Percentiles rank a stretch among this genome's conserved stretches.
Conservation (phyloP, 768 basidiomycete species). For the Flagelloscypha sp. region DNA sequence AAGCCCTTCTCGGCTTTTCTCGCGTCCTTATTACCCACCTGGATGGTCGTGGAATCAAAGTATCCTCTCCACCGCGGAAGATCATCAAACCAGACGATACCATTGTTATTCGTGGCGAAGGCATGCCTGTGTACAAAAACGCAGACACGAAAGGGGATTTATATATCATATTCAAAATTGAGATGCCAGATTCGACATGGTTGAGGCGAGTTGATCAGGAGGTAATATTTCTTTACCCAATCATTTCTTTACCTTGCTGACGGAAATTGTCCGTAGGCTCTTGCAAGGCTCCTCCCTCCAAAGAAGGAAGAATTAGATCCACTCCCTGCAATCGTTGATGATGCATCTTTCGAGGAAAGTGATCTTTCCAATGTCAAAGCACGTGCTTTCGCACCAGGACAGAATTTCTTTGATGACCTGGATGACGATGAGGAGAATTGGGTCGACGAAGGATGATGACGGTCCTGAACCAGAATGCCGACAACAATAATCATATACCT, state of each 20-base stretch:
- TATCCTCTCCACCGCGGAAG: slow-evolving; percentile 66
- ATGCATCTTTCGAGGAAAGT: slow-evolving; percentile 65
- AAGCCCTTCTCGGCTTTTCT: slow-evolving; percentile 92
- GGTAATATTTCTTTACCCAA: slow-evolving; percentile 25
- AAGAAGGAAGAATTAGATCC: slow-evolving; percentile 72
- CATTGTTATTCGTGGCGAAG: slow-evolving; percentile 74
- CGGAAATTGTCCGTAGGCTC: slow-evolving; percentile 33
- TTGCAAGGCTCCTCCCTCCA: slow-evolving; percentile 62
- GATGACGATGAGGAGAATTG: slow-evolving; percentile 60
- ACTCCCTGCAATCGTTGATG: slow-evolving; percentile 59
- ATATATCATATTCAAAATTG: slow-evolving; percentile 74
- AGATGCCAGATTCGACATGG: slow-evolving; percentile 85
- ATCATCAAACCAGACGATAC: slow-evolving; percentile 68
- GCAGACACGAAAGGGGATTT: slow-evolving; percentile 70
- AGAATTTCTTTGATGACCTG: slow-evolving; percentile 68
- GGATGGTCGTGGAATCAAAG: slow-evolving; percentile 84
- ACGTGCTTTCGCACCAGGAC: slow-evolving; percentile 65
- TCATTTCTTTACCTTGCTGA: background rate
- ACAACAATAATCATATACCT: slow-evolving; percentile 34
- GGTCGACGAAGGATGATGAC: slow-evolving; percentile 47
- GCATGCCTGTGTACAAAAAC: slow-evolving; percentile 75
- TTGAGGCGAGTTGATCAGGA: slow-evolving; percentile 50
- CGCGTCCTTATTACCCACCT: slow-evolving; percentile 86
- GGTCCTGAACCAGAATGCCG: slow-evolving; percentile 51
- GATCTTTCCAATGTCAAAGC: slow-evolving; percentile 80